These are phyloP conservation scores for Quercus bicolor DNA, from an alignment of 306 rosid genomes.

Conservation along the genomic window DNA sequence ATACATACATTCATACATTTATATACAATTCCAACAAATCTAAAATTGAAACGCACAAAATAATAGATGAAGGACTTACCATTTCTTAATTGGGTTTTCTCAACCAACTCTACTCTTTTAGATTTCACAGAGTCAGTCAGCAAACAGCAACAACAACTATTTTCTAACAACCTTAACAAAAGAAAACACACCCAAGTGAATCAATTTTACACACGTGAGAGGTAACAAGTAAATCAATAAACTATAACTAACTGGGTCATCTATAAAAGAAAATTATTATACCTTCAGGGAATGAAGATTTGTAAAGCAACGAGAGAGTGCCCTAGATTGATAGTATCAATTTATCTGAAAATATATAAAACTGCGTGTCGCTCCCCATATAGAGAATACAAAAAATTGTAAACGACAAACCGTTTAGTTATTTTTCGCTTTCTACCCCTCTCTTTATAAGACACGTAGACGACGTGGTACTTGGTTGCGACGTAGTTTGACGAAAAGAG, in stretches of 20 bases:
- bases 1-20: too few species aligned
- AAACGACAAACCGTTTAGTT: too few species aligned
- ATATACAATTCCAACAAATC: background rate
- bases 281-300: background rate
- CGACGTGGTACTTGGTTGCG: too few species aligned
- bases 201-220: background rate
- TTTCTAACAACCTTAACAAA: background rate
- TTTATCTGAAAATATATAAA: too few species aligned
- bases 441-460: too few species aligned
- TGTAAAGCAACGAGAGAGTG: too few species aligned
- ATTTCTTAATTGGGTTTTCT: slow-evolving; percentile 8
- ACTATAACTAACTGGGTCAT: background rate
- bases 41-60: background rate
- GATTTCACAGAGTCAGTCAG: background rate
- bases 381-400: too few species aligned
- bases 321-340: background rate
- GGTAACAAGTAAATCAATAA: background rate
- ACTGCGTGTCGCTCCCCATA: too few species aligned
- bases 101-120: background rate
- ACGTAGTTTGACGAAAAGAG: background rate
- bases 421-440: too few species aligned
- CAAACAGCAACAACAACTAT: background rate
- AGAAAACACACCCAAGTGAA: background rate
- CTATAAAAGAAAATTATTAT: background rate
- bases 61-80: slow-evolving; percentile 22